A percentile compares a stretch with the other conserved stretches of the same genome.
Evolutionary conservation across 371 early-diverging fungal species (phyloP).

Genomic region (Phascolomyces articulosus): DNA sequence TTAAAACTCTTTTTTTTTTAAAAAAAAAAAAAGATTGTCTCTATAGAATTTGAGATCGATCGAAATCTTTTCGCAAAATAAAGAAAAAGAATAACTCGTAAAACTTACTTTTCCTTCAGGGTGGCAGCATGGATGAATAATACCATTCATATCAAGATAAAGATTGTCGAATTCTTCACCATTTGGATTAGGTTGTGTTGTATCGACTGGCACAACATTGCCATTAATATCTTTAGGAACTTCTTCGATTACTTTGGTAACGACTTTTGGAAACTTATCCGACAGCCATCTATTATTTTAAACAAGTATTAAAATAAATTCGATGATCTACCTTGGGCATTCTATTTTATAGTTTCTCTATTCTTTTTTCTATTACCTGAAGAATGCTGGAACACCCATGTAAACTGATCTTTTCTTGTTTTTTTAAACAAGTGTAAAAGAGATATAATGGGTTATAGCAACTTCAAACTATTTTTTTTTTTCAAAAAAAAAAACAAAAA

Average conservation of each 20-base stretch:
- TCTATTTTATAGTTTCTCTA: background rate
- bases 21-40: too few species aligned
- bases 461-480: too few species aligned
- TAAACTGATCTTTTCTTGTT: background rate
- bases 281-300: constrained; percentile 82
- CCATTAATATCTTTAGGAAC: constrained; percentile 72
- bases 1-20: background rate
- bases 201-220: constrained; percentile 79
- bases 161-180: constrained; percentile 95
- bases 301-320: background rate
- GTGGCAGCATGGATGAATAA: constrained; percentile 99
- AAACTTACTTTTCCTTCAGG: constrained; percentile 83
- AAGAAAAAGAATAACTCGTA: background rate
- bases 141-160: constrained; percentile 99
- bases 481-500: too few species aligned
- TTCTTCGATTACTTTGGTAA: constrained; percentile 82
- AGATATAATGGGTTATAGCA: too few species aligned
- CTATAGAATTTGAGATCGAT: background rate
- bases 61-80: too few species aligned
- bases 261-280: constrained; percentile 93
- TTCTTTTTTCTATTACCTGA: constrained; percentile 45
- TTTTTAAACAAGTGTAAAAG: too few species aligned
- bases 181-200: constrained; percentile 92
- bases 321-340: too few species aligned
- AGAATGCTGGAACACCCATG: constrained; percentile 89